Evolutionary conservation across 2,329 filamentous ascomycete species (phyloP), one percentile per base, ranked within the genome.

Genomic region (Sporothrix variecibatus): DNA sequence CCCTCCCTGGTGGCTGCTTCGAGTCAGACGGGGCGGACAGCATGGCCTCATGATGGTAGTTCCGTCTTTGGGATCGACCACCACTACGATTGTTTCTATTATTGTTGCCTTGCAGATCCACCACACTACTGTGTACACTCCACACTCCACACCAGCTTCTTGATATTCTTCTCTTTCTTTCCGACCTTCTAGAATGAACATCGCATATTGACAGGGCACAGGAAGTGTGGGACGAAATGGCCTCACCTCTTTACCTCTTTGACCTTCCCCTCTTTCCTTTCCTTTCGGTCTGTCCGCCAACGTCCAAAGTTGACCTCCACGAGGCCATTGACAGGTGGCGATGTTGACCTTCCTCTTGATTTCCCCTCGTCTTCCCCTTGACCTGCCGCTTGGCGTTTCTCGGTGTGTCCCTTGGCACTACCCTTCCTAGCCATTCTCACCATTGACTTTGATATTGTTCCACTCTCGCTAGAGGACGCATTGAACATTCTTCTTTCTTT

Each of bases 381-480:
- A 23, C 20, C 31, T 46, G n/a, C 7, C 62, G 38, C n/a, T 53
- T 53, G n/a, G 51, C 51, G n/a, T 11, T 15, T 43, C 40, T 43
- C 40, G 1, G 40, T 43, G 40, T 17, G 15, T 20, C 43, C 43
- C 43, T 49, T 38, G 58, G 12, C 58, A 17, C 11, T n/a, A 23
- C 38, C 20, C 11, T 15, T 20, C 1, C 12, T 12, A 3, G 1
- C 15, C 40, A 43, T 17, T 12, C 20, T 15, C 9, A 20, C 28
- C n/a, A 43, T 71, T 28, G 31, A 40, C 3, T 71, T 71, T 71
- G 51, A 31, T 26, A 71, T 73, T 71, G 34, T 56, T 73, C 49
- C 49, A 56, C 28, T 51, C 40, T 17, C 12, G 65, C 40, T 31
- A 68, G 65, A 49, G 17, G 28, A 28, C 23, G 31, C 17, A 11